phyloP scores from a whole-genome alignment of 2,329 filamentous ascomycete genomes.

The Teratosphaeria epicoccoides region DNA sequence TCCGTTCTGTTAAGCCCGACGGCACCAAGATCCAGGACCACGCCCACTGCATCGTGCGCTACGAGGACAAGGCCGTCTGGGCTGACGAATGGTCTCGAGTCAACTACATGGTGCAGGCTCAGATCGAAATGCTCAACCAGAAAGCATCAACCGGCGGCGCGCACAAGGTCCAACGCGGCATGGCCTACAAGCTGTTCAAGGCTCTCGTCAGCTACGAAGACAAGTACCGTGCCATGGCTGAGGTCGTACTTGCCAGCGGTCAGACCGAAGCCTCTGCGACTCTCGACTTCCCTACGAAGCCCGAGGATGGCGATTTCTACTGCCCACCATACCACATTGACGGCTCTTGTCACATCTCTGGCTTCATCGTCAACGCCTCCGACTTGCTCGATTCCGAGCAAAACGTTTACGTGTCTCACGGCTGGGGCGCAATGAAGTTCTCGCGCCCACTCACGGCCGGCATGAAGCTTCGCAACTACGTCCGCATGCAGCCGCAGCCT shows the following conservation, averaged over 20 bases:
- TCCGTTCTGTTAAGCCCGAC: slow-evolving; percentile 49
- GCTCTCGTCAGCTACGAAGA: slow-evolving; percentile 47
- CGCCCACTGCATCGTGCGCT: slow-evolving; percentile 51
- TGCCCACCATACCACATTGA: slow-evolving; percentile 52
- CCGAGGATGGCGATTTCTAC: slow-evolving; percentile 45
- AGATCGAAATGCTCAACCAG: slow-evolving; percentile 54
- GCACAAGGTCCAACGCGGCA: slow-evolving; percentile 61
- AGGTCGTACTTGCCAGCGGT: slow-evolving; percentile 47
- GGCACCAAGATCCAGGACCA: slow-evolving; percentile 51
- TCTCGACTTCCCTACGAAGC: slow-evolving; percentile 45
- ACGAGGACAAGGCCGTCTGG: slow-evolving; percentile 51
- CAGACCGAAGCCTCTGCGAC: slow-evolving; percentile 45
- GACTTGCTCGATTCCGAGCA: slow-evolving; percentile 49
- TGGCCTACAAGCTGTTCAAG: slow-evolving; percentile 66
- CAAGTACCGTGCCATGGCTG: slow-evolving; percentile 48
- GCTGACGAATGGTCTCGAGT: slow-evolving; percentile 55
- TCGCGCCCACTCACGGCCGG: slow-evolving; percentile 33
- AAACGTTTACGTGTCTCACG: slow-evolving; percentile 52
- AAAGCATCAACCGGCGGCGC: slow-evolving; percentile 56
- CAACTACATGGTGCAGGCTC: slow-evolving; percentile 47
- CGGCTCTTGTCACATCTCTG: slow-evolving; percentile 46
- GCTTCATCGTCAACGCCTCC: slow-evolving; percentile 51
- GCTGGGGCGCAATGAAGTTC: slow-evolving; percentile 49
- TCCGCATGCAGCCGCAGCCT: slow-evolving; percentile 49
- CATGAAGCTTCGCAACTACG: slow-evolving; percentile 48